These are phyloP conservation scores for Zygosaccharomyces pseudobailii DNA, from an alignment of 1,139 yeast species.

Conservation along the genomic window DNA sequence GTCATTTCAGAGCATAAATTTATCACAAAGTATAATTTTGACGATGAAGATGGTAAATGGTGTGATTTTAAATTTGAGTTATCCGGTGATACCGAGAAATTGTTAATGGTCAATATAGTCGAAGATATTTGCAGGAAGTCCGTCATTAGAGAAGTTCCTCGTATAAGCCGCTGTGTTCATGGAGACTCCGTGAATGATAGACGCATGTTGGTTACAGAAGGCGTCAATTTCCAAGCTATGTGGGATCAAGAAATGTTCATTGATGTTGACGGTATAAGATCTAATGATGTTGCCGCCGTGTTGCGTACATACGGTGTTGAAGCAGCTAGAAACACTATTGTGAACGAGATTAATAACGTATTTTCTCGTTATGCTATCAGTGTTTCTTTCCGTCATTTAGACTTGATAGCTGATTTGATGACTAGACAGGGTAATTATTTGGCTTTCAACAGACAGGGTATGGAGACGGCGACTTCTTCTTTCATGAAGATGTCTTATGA, in stretches of 20 bases:
- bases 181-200: conserved; percentile 67
- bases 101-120: conserved; percentile 94
- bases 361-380: conserved; percentile 95
- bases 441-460: conserved; percentile 98
- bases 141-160: conserved; percentile 89
- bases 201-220: conserved; percentile 87
- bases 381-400: conserved; percentile 91
- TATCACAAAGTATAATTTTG: conserved; percentile 79
- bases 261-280: conserved; percentile 79
- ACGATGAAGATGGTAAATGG: conserved; percentile 86
- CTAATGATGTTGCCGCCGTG: conserved; percentile 91
- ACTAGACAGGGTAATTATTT: conserved; percentile 96
- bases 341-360: conserved; percentile 90
- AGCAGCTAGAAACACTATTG: conserved; percentile 97
- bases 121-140: conserved; percentile 88
- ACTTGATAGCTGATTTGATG: conserved; percentile 98
- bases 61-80: conserved; percentile 84
- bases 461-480: conserved; percentile 90
- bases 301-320: conserved; percentile 94
- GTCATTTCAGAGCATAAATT: conserved; percentile 69
- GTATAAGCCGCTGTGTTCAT: conserved; percentile 88
- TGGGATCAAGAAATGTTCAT: conserved; percentile 96
- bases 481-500: conserved; percentile 99
- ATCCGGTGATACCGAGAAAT: conserved; percentile 82
- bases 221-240: conserved; percentile 96